phyloP scores from a whole-genome alignment of 345 rosid genomes.

The Rhizophora apiculata region DNA sequence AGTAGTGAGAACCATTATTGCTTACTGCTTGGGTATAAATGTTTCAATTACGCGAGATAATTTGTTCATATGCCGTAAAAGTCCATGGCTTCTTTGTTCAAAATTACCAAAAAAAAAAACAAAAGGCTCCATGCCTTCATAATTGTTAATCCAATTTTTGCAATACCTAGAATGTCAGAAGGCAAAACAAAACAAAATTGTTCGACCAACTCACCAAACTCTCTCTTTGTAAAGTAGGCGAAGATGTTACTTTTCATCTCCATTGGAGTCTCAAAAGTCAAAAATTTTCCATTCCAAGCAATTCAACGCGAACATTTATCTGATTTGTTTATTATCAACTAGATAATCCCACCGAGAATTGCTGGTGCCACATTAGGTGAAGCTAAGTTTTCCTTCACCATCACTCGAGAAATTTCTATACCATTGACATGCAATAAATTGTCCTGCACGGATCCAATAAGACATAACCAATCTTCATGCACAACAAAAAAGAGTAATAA shows the following conservation, averaged over 20 bases:
- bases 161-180: not conserved
- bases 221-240: not conserved
- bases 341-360: not conserved
- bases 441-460: not conserved
- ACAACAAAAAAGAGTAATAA: too few species aligned
- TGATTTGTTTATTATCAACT: not conserved
- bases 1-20: too few species aligned
- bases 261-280: conserved; percentile 14
- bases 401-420: not conserved
- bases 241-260: conserved; percentile 1
- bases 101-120: too few species aligned
- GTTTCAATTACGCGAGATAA: too few species aligned
- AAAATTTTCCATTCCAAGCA: conserved; percentile 16
- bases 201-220: conserved; percentile 20
- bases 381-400: not conserved
- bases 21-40: too few species aligned
- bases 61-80: too few species aligned
- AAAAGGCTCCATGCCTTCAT: too few species aligned
- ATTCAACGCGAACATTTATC: not conserved
- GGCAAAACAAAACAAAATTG: conserved; percentile 4
- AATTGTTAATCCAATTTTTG: not conserved
- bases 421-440: not conserved
- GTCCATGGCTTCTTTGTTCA: too few species aligned
- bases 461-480: too few species aligned
- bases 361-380: not conserved